These are phyloP conservation scores for Leersia perrieri DNA, from an alignment of 176 grass and related monocot genomes.

Conservation along the genomic window DNA sequence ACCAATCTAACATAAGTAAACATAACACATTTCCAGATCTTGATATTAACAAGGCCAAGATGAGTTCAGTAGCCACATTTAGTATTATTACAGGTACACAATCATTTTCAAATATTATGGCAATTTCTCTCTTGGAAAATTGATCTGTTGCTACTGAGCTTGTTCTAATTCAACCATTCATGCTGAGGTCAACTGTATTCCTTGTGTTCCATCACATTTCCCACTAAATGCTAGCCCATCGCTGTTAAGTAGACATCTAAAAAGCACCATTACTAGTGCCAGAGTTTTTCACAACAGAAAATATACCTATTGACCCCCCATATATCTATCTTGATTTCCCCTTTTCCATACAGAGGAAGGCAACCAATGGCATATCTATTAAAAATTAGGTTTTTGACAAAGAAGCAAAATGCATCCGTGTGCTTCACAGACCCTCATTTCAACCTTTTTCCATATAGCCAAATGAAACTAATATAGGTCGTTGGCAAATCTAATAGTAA, in stretches of 20 bases:
- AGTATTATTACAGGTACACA: background rate
- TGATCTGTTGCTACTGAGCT: background rate
- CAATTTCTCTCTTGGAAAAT: background rate
- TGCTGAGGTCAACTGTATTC: background rate
- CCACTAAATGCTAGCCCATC: background rate
- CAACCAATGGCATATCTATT: background rate
- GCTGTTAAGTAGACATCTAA: background rate
- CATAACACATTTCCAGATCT: conserved; percentile 8
- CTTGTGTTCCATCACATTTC: background rate
- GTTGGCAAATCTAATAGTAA: background rate
- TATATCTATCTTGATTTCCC: background rate
- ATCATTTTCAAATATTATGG: background rate
- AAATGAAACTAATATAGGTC: no score
- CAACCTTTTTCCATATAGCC: no score
- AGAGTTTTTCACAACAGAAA: background rate
- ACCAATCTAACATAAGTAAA: background rate
- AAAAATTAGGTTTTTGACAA: background rate
- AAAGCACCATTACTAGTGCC: background rate
- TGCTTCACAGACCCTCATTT: no score
- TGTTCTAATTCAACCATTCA: background rate
- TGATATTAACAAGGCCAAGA: background rate
- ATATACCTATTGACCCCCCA: background rate
- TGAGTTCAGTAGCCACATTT: background rate
- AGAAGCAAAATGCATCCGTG: background rate
- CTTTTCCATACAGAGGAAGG: background rate